A percentile compares a stretch with the other conserved stretches of the same genome.
These are phyloP conservation scores for Wallacemonas sp. DNA, from an alignment of 208 protist species.

Conservation along the genomic window DNA sequence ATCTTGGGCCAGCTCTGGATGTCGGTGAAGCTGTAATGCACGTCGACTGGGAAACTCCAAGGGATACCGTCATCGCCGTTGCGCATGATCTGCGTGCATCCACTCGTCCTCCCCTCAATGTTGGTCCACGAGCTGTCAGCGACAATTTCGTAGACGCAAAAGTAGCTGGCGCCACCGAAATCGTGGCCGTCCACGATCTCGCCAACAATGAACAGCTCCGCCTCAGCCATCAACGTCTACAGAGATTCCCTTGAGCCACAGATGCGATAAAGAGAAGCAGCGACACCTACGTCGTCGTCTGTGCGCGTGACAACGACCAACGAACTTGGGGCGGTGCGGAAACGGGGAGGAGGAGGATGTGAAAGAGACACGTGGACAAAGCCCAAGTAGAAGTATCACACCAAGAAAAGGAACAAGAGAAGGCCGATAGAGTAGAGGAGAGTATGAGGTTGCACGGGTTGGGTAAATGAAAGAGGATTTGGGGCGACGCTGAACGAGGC, in stretches of 20 bases:
- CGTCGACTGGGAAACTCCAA: conserved; percentile 86
- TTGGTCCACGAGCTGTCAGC: conserved; percentile 69
- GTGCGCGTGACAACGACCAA: too few relatives aligned
- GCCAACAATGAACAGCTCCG: conserved; percentile 87
- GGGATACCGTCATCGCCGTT: conserved; percentile 37
- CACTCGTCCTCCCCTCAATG: conserved; percentile 66
- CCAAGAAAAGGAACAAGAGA: too few relatives aligned
- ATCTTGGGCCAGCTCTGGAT: conserved; percentile 90
- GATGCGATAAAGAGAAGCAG: too few relatives aligned
- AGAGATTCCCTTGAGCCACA: too few relatives aligned
- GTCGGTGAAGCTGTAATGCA: conserved; percentile 72
- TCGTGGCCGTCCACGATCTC: conserved; percentile 63
- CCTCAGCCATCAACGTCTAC: conserved; percentile 29
- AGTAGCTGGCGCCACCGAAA: conserved; percentile 65
- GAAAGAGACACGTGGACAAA: too few relatives aligned
- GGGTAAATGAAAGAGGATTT: too few relatives aligned
- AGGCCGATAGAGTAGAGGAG: too few relatives aligned
- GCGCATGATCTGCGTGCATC: conserved; percentile 84
- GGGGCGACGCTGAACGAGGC: too few relatives aligned
- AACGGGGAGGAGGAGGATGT: not conserved
- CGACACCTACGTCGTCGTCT: too few relatives aligned
- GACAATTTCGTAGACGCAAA: conserved; percentile 83
- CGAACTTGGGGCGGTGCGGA: too few relatives aligned
- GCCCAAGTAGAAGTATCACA: too few relatives aligned
- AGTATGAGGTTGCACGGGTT: too few relatives aligned